A percentile compares a stretch with the other conserved stretches of the same genome.
phyloP scores from a whole-genome alignment of 805 yeast genomes.

The Yarrowia osloensis region DNA sequence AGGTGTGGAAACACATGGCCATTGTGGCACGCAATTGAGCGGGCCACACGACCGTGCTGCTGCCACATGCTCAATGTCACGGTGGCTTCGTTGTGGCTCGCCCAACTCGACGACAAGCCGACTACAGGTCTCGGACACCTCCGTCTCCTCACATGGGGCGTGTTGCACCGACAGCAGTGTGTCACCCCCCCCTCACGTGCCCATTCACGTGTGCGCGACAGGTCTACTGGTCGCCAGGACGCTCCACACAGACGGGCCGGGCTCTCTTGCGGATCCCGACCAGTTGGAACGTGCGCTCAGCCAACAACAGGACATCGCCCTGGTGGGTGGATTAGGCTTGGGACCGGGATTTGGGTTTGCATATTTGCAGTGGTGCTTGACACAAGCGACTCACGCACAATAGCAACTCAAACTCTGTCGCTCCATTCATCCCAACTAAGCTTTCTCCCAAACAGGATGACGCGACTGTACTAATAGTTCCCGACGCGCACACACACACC shows the following conservation, averaged over 20 bases:
- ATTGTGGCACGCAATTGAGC: not conserved
- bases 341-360: slow-evolving; percentile 19
- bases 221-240: not conserved
- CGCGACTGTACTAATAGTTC: slow-evolving; percentile 22
- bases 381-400: slow-evolving; percentile 21
- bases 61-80: not conserved
- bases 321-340: not conserved
- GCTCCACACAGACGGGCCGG: too few relatives aligned
- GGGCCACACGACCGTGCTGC: not conserved
- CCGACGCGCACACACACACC: slow-evolving; percentile 26
- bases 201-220: not conserved
- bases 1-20: not conserved
- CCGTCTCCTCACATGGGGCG: too few relatives aligned
- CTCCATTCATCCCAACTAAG: slow-evolving; percentile 21
- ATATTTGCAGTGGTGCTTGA: slow-evolving; percentile 22
- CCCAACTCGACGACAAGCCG: not conserved
- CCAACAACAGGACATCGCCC: not conserved
- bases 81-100: not conserved
- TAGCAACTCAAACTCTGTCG: slow-evolving; percentile 28
- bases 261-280: too few relatives aligned
- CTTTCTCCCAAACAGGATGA: slow-evolving; percentile 11
- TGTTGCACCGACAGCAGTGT: too few relatives aligned
- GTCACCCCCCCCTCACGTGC: too few relatives aligned
- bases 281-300: not conserved
- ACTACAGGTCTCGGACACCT: not conserved